These are phyloP conservation scores for Calonectria fujianensis DNA, from an alignment of 2,329 filamentous ascomycete genomes.

Conservation along the genomic window DNA sequence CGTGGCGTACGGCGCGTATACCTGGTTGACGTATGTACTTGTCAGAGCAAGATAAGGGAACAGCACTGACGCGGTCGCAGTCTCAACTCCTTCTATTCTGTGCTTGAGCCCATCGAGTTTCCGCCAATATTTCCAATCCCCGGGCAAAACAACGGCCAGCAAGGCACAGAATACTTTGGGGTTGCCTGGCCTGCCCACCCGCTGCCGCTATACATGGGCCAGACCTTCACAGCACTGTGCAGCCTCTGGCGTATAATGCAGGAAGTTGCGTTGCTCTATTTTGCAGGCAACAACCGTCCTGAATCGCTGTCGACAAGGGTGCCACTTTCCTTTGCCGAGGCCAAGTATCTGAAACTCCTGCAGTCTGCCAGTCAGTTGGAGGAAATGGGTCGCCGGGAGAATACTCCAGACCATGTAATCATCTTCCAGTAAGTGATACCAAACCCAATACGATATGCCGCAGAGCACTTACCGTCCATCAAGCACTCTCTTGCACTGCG, in stretches of 20 bases:
- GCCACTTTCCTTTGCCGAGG: constrained; percentile 3
- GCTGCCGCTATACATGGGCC: background rate
- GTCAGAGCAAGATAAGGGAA: background rate
- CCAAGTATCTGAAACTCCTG: constrained; percentile 16
- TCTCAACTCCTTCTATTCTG: background rate
- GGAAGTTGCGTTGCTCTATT: background rate
- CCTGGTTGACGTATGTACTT: constrained; percentile 6
- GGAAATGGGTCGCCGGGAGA: background rate
- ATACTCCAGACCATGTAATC: constrained; percentile 12
- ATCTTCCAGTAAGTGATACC: background rate
- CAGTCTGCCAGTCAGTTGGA: background rate
- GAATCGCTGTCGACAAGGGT: background rate
- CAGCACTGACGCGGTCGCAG: background rate
- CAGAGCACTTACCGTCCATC: background rate
- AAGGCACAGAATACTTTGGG: background rate
- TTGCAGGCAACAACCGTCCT: background rate
- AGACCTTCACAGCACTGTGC: background rate
- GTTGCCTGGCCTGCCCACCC: constrained; percentile 6
- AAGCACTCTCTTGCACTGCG: constrained; percentile 3
- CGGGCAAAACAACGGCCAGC: background rate
- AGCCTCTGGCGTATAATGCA: constrained; percentile 8
- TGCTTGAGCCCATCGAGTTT: constrained; percentile 1
- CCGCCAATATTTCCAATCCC: constrained; percentile 4
- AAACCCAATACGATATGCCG: background rate
- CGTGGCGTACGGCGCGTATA: constrained; percentile 10